phyloP scores from a whole-genome alignment of 441 rosid species.

The Populus trichocarpa region DNA sequence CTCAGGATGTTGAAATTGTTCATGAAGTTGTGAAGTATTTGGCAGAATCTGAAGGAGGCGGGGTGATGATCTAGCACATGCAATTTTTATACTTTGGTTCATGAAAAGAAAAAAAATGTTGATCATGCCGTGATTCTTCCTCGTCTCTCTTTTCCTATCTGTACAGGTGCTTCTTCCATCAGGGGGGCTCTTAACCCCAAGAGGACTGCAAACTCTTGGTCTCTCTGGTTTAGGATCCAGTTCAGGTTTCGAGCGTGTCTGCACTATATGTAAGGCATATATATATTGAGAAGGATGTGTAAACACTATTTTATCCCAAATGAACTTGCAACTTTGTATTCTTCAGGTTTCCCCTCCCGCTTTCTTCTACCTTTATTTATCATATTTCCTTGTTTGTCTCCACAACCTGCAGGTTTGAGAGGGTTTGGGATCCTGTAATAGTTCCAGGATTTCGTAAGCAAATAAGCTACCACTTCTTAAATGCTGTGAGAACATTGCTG shows the following conservation, averaged over 20 bases:
- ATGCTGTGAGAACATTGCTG: constrained; percentile 49
- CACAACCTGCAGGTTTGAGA: constrained; percentile 60
- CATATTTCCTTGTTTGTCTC: background rate
- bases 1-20: constrained; percentile 68
- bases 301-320: too few species aligned
- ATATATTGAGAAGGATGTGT: background rate
- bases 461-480: constrained; percentile 69
- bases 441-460: constrained; percentile 66
- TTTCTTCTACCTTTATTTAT: constrained; percentile 5
- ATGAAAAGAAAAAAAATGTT: background rate
- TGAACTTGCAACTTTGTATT: background rate
- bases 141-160: constrained; percentile 6
- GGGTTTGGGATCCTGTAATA: constrained; percentile 87
- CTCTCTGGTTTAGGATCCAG: constrained; percentile 82
- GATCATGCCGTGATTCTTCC: background rate
- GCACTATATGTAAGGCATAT: constrained; percentile 72
- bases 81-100: background rate
- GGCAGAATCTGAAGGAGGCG: constrained; percentile 79
- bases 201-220: constrained; percentile 82
- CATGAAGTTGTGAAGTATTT: constrained; percentile 58
- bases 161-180: constrained; percentile 81
- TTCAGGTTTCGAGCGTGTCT: constrained; percentile 82
- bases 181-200: constrained; percentile 80
- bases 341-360: constrained; percentile 1
- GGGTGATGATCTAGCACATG: constrained; percentile 45